Base-by-base conservation (phyloP, 441 rosid species). In the Pelargonium cotyledonis region DNA sequence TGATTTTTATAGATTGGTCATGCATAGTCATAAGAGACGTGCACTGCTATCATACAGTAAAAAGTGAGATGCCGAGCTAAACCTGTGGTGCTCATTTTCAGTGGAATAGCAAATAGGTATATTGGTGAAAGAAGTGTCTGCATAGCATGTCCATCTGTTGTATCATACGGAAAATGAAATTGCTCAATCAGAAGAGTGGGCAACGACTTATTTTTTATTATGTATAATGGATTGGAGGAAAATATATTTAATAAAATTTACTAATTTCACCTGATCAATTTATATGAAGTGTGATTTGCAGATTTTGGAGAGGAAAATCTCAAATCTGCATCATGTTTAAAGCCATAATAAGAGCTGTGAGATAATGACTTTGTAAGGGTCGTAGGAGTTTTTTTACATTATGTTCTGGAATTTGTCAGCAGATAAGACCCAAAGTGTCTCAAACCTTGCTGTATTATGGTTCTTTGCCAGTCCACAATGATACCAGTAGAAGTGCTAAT, bases 1-100 rank as follows among this genome's bases (percentile, higher is more conserved):
- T 35, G 40, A 5, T 35, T 31, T 3, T 4, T 31, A 31, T 31
- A 31, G 38, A 31, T 31, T 31, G 38, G 38, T 31, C 38, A 31
- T 31, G 38, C 38, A 31, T 31, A 31, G 38, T 31, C 38, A 31
- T 31, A 31, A 31, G 38, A 31, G 38, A 38, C 29, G 16, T 19
- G 62, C 23, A 1, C 29, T 57, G 29, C 19, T 57, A 57, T 8
- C 12, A 19, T 57, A 57, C 21, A 57, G 58, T 51, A 51, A 18
- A 51, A 15, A 51, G 62, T 57, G 29, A 57, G 65, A 61, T 61
- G 65, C 15, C 23, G 65, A 0, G 38, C 65, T 61, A 55, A 61
- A 61, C 8, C 40, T 61, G 38, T 26, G 26, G 65, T 21, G 65
- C 11, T 61, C 8, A 57, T 26, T 23, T 61, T 61, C n/a, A 61